Evolutionary conservation across 1,139 yeast species (phyloP).

Genomic region (Taiozyma sp.): DNA sequence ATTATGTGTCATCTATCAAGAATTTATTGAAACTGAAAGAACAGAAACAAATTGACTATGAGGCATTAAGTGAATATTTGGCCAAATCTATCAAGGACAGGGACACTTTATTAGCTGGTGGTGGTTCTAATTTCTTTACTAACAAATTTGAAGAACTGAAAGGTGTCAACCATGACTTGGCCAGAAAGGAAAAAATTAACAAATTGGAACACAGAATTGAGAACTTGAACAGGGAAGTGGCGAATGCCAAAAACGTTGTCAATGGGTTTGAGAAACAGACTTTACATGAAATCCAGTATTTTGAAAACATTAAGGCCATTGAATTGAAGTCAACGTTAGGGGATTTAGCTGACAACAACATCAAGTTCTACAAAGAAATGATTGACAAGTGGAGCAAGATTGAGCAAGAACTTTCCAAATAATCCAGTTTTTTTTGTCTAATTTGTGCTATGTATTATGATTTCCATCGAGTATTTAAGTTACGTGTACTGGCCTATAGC

Average conservation of each 20-base stretch:
- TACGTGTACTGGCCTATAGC: neutral
- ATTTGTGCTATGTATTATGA: neutral
- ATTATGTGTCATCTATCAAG: conserved; percentile 74
- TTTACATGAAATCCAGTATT: conserved; percentile 69
- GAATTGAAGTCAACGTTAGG: conserved; percentile 73
- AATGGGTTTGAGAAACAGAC: conserved; percentile 65
- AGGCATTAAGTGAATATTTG: conserved; percentile 77
- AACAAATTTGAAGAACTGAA: conserved; percentile 55
- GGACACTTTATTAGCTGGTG: conserved; percentile 53
- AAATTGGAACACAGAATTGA: conserved; percentile 55
- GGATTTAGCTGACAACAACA: conserved; percentile 70
- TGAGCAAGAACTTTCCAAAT: conserved; percentile 36
- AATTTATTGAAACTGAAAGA: conserved; percentile 79
- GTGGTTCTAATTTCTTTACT: conserved; percentile 45
- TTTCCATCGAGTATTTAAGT: neutral
- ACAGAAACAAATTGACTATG: conserved; percentile 86
- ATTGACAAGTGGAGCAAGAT: conserved; percentile 69
- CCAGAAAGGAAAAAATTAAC: conserved; percentile 46
- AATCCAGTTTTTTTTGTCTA: neutral
- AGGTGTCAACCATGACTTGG: conserved; percentile 54
- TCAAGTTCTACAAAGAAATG: conserved; percentile 68
- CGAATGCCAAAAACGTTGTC: conserved; percentile 65
- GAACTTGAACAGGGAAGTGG: conserved; percentile 51
- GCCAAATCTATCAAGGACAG: conserved; percentile 67
- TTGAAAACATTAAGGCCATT: conserved; percentile 73